Conservation (phyloP, 352 stramenopile genomes). For the Albugo candida region DNA sequence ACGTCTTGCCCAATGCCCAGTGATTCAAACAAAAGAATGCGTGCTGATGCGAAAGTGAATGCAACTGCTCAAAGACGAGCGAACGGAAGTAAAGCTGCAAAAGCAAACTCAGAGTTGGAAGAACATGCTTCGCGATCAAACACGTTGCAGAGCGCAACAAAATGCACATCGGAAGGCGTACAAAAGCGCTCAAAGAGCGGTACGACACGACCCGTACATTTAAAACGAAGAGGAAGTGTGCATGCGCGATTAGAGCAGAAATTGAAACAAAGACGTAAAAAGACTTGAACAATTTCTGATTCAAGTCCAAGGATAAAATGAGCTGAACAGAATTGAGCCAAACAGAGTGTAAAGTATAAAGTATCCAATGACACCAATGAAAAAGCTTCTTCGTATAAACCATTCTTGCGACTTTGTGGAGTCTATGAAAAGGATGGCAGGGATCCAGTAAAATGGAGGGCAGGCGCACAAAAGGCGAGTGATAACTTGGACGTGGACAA, state of each 20-base stretch:
- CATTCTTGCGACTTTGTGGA: background rate
- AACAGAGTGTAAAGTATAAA: conserved; percentile 55
- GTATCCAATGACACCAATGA: conserved; percentile 26
- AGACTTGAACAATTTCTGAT: background rate
- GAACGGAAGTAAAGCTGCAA: too few species aligned
- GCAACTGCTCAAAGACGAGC: too few species aligned
- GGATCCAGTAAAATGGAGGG: conserved; percentile 63
- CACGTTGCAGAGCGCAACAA: background rate
- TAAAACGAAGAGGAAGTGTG: too few species aligned
- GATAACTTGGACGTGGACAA: conserved; percentile 75
- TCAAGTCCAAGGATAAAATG: conserved; percentile 75
- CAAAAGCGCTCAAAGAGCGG: background rate
- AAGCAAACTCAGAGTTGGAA: background rate
- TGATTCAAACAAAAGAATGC: too few species aligned
- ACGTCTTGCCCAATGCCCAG: background rate
- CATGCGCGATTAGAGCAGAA: too few species aligned
- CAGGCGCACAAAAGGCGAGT: conserved; percentile 61
- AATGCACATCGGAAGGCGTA: background rate
- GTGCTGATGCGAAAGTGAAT: too few species aligned
- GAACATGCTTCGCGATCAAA: background rate
- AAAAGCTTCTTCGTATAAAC: background rate
- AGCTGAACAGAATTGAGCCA: conserved; percentile 41
- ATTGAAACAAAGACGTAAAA: background rate
- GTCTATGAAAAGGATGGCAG: conserved; percentile 15
- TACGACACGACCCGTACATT: background rate